Conservation (phyloP, 805 yeast species). For the Cyberlindnera galapagoensis region DNA sequence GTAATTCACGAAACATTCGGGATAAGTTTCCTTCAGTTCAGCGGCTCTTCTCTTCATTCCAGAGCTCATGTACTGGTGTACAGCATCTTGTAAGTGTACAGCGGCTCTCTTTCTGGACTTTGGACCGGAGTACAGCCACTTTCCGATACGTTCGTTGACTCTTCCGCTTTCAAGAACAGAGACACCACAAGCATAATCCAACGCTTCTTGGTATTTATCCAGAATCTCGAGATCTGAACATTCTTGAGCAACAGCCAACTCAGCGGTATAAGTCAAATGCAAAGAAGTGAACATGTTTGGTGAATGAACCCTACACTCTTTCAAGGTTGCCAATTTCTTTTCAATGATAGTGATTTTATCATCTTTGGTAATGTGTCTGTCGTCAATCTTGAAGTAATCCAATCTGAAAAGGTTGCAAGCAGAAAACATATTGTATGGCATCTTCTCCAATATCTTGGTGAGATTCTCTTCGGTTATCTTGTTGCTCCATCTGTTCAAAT, state of each 20-base stretch:
- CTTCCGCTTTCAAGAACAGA: constrained; percentile 33
- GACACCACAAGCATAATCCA: constrained; percentile 30
- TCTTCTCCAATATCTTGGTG: neutral
- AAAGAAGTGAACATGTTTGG: constrained; percentile 36
- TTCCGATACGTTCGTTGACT: constrained; percentile 36
- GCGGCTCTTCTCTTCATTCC: constrained; percentile 24
- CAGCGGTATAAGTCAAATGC: constrained; percentile 30
- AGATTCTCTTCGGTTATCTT: constrained; percentile 3
- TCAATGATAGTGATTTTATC: constrained; percentile 21
- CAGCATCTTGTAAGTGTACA: constrained; percentile 32
- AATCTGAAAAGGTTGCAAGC: neutral
- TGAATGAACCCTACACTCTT: constrained; percentile 29
- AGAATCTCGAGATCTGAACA: constrained; percentile 31
- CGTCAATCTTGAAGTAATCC: constrained; percentile 11
- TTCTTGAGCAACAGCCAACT: constrained; percentile 20
- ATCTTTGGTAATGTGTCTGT: constrained; percentile 17
- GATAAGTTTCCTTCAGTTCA: constrained; percentile 25
- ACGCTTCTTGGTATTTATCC: constrained; percentile 39
- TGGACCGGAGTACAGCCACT: constrained; percentile 22
- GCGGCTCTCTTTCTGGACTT: constrained; percentile 28
- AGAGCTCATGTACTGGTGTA: constrained; percentile 27
- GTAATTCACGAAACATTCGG: constrained; percentile 21
- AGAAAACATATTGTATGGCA: constrained; percentile 10
- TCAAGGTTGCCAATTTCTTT: constrained; percentile 22
- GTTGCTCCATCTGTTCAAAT: neutral